Evolutionary conservation across 106 monocot genomes (phyloP).

Genomic region (Apostasia shenzhenica): DNA sequence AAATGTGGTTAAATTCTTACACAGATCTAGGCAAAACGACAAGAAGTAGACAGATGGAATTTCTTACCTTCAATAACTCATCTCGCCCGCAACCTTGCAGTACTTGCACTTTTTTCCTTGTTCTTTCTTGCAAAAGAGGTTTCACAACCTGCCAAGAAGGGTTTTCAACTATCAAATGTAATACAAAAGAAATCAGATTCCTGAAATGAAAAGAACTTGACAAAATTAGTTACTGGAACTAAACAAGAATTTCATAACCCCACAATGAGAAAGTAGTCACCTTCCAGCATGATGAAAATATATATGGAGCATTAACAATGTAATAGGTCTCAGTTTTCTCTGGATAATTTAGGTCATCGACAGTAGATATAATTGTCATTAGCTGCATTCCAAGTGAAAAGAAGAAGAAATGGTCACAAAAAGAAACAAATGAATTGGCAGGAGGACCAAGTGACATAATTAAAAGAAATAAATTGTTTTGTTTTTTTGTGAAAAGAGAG

Average conservation of each 20-base stretch:
- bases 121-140: constrained; percentile 89
- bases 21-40: no score
- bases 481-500: no score
- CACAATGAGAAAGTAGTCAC: constrained; percentile 17
- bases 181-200: not conserved
- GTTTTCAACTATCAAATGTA: not conserved
- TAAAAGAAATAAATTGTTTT: no score
- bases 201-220: not conserved
- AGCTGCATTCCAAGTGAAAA: constrained; percentile 38
- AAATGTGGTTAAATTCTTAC: no score
- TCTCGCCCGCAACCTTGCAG: constrained; percentile 64
- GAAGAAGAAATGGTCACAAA: not conserved
- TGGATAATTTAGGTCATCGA: constrained; percentile 94
- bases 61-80: constrained; percentile 65
- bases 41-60: no score
- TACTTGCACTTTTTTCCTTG: constrained; percentile 68
- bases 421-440: not conserved
- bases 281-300: constrained; percentile 99
- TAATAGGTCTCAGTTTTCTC: constrained; percentile 96
- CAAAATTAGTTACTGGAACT: not conserved
- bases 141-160: constrained; percentile 68
- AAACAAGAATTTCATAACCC: not conserved
- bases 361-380: constrained; percentile 76
- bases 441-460: no score
- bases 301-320: constrained; percentile 85